Evolutionary conservation across 768 basidiomycete species (phyloP), one percentile per base, ranked within the genome.

Genomic region (Phlebiopsis flavidoalba): DNA sequence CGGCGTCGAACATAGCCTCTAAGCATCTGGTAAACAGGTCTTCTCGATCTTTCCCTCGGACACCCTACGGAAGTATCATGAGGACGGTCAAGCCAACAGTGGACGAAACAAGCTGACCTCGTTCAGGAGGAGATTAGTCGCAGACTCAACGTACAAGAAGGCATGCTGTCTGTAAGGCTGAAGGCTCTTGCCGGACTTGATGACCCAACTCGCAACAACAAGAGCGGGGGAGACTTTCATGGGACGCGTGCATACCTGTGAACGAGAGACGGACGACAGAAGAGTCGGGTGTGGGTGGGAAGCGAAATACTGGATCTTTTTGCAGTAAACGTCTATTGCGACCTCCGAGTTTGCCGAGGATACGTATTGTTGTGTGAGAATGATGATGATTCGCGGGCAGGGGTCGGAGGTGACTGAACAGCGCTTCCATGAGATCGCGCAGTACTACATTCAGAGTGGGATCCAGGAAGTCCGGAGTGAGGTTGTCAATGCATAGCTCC

Each of bases 401-500:
- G 0, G 97, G 97, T 68, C 89, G 93, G 52, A 99, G 77, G 67
- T 95, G 89, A 65, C 85, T 88, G 73, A 96, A 93, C 22, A 99
- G 80, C 0, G 95, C 96, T 63, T 91, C 90, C 92, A 95, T 98
- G 59, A 99, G 77, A 63, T 98, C 94, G 51, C 94, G 82, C 47
- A 97, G 80, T 48, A 98, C 95, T 0, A 91, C 93, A 63, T 87
- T 92, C 64, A 98, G 84, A 1, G 94, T 95, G 3, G 97, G 97
- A 68, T 98, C 96, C 31, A 99, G 82, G 77, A 98, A 98, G 74
- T 98, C 97, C 1, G 94, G 93, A 0, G 94, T 97, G 26, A 99
- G 82, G 70, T 98, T 99, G 77, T 99, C 97, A 68, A 98, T 96
- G 75, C 96, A 98, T n/a, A 99, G 80, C 73, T 99, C 97, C 60